Base-by-base conservation (phyloP, 2,329 filamentous ascomycete genomes). In the Colletotrichum lindemuthianum region DNA sequence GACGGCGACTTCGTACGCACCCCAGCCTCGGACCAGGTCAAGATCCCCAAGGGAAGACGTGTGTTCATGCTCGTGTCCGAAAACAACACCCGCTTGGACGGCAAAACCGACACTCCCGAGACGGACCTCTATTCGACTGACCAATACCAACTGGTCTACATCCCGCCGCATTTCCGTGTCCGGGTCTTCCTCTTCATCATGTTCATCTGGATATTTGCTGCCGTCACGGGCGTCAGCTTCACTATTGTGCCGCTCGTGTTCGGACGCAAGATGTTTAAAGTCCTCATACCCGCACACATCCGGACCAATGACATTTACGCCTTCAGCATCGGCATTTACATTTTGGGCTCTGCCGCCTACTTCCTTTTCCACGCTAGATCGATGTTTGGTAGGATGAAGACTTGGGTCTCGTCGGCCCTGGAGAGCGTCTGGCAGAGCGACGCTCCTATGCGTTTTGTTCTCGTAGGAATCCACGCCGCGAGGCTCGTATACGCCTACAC, bases 231-330 rank as follows among this genome's bases (percentile, higher is more conserved):
- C 32, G 88, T 98, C 63, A 87, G 90, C 68, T 87, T 92, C 67
- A 97, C 96, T 1, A 90, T 99, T 66, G 79, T 96, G 1, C 96
- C 96, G 0, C 85, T 99, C 4, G 83, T 97, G 7, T 88, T 97
- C 72, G 96, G 96, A 2, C 90, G 96, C 34, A 84, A 84, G 61
- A 84, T 98, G 66, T 92, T 97, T 73, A 88, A 89, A 50, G 79
- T 84, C 34, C 78, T 94, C 39, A 87, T 97, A 45, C 92, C 93
- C 5, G 78, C 83, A 1, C 85, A 91, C 66, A 86, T 92, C 51
- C 87, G 87, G 44, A 91, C 95, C 73, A 99, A 98, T 76, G 96
- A 99, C 75, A 91, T 99, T 33, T 98, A 99, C 72, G 95, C 96
- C 11, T 97, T 97, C 75, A 97, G 93, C 56, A 88, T 96, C 36